Base-by-base conservation (phyloP, 352 stramenopile genomes). In the Pythium brachiatum region DNA sequence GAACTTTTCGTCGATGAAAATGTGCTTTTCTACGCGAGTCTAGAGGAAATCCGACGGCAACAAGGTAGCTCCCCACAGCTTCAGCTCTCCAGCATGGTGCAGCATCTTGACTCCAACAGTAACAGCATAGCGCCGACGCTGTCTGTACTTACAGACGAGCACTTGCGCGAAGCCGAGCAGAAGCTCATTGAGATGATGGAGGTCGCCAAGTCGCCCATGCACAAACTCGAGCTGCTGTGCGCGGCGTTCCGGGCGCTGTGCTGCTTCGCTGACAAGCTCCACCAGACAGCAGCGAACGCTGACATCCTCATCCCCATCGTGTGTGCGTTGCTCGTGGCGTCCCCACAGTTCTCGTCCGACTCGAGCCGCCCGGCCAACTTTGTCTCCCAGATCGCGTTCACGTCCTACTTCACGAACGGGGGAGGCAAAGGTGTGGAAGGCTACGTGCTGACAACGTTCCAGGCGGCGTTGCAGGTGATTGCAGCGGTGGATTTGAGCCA, bases 361-460 rank as follows among this genome's bases (percentile, higher is more conserved):
- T 50, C 21, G 48, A 20, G 34, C 34, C 34, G 18, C 34, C 9
- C 53, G 48, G 3, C 65, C 56, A 60, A 76, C 23, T 90, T 90
- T n/a, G 81, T 89, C 26, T 79, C 81, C 0, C 74, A 90, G 50
- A 79, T 90, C 38, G 83, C 79, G n/a, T 89, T 85, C 53, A 83
- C 88, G 57, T 85, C 81, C 16, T 90, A 86, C 44, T 87, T 92
- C 53, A 92, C 81, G 26, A 78, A 87, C 31, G 83, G 81, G 29
- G 83, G 83, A 25, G 83, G 83, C 26, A 85, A 89, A 64, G 83
- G 83, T 29, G 81, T 89, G 21, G 83, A 92, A 68, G 81, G 81
- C 1, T 92, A 92, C 53, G 83, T 89, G 39, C 48, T 92, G 41
- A 92, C 81, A 13, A 90, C 79, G 23, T 88, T 92, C 54, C 78